These are phyloP conservation scores for Sequoia sempervirens DNA, from an alignment of 75 land plant species.

Conservation along the genomic window DNA sequence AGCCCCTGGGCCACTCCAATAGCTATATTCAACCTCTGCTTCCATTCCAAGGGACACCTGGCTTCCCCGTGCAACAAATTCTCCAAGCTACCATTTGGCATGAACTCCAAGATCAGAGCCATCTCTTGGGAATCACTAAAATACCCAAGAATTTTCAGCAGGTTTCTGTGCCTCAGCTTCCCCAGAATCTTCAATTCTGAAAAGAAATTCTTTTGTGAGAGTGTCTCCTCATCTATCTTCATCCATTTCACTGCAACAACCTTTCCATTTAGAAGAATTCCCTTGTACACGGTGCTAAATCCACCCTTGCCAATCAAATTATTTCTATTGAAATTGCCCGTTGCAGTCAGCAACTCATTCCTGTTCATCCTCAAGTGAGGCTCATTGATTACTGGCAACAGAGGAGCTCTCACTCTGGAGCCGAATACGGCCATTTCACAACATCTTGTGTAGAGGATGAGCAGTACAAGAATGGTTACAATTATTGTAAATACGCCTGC, in stretches of 20 bases:
- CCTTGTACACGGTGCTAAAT: constrained; percentile 25
- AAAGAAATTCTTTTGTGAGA: constrained; percentile 22
- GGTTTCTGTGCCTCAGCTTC: constrained; percentile 61
- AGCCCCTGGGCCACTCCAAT: constrained; percentile 69
- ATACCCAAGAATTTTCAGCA: constrained; percentile 65
- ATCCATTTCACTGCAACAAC: constrained; percentile 32
- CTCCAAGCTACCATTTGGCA: constrained; percentile 72
- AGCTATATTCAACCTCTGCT: constrained; percentile 45
- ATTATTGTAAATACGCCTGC: not conserved
- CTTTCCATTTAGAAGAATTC: constrained; percentile 10
- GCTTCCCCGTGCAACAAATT: constrained; percentile 33
- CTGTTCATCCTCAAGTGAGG: constrained; percentile 16
- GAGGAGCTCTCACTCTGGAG: constrained; percentile 13
- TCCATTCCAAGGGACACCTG: constrained; percentile 46
- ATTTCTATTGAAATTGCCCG: constrained; percentile 8
- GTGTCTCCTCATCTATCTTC: constrained; percentile 6
- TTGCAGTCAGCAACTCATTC: constrained; percentile 19
- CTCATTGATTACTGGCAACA: constrained; percentile 11
- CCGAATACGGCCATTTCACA: not conserved
- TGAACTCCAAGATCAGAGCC: constrained; percentile 65
- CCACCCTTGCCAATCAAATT: constrained; percentile 24
- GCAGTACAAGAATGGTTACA: not conserved
- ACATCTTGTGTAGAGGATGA: constrained; percentile 1
- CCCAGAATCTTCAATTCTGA: constrained; percentile 68
- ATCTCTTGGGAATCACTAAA: constrained; percentile 45